These are phyloP conservation scores for Cryptomeria japonica DNA, from an alignment of 75 land plant species.

Conservation along the genomic window DNA sequence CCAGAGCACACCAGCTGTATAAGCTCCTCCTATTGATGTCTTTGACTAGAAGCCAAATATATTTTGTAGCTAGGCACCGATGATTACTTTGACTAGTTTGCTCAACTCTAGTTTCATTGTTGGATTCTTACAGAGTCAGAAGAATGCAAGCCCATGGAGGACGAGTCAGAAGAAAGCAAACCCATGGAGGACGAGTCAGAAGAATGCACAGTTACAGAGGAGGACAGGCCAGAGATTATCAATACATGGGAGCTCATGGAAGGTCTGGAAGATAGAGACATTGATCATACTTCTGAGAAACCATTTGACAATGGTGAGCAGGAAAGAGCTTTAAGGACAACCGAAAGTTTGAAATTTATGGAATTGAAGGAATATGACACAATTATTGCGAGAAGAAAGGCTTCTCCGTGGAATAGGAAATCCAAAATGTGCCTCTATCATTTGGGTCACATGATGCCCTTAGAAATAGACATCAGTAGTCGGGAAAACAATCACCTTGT, in stretches of 20 bases:
- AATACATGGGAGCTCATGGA: constrained; percentile 4
- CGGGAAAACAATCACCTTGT: background rate
- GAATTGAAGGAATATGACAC: background rate
- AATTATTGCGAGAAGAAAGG: background rate
- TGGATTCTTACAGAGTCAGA: background rate
- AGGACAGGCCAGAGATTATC: background rate
- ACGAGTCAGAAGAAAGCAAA: background rate
- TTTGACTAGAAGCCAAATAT: no score
- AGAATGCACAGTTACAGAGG: background rate
- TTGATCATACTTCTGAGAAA: background rate
- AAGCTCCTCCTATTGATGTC: no score
- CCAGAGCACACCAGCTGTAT: no score
- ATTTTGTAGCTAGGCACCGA: no score
- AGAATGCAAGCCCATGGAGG: background rate
- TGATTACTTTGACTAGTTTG: background rate
- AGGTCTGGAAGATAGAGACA: background rate
- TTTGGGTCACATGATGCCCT: background rate
- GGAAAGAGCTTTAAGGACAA: background rate
- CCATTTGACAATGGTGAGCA: no score
- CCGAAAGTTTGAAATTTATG: background rate
- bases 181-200: background rate
- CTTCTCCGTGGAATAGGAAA: background rate
- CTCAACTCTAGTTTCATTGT: background rate
- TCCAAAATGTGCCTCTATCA: background rate
- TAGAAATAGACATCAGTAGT: background rate